Base-by-base conservation (phyloP, 2,329 filamentous ascomycete genomes). In the Sporothrix luriei region DNA sequence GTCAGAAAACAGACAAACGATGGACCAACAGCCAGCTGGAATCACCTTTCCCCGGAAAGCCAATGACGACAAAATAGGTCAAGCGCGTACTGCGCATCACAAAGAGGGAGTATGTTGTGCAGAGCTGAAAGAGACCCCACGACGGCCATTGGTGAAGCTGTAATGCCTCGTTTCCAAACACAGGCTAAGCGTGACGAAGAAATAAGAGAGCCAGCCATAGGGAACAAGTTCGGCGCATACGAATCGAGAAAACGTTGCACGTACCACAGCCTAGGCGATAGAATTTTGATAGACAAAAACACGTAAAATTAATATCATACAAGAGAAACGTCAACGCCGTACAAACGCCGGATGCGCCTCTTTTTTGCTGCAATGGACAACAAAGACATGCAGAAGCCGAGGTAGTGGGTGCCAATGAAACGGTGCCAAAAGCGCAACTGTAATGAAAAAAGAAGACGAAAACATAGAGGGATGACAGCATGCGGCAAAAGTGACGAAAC, bases 361-460 rank as follows among this genome's bases (percentile, higher is more conserved):
- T 61, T 61, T 33, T 70, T 70, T 70, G 69, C 69, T 65, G 66
- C 66, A 54, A n/a, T 69, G 52, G 33, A 57, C 52, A 64, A 59
- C 57, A 70, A 62, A 70, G 68, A 64, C 52, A 70, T 70, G 68
- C 68, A 69, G 66, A 66, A 69, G 61, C 61, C 61, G 52, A 66
- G 51, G 68, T 66, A 33, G 68, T 65, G 33, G 52, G 43, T 38
- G 29, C 24, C 54, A 49, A 21, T 10, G 16, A 59, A 55, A 59
- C n/a, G 21, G 40, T 46, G 51, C 38, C 24, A 59, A 49, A 52
- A 59, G 68, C 24, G 43, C 38, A 62, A 38, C 57, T 38, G 10
- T 38, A 48, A 57, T 21, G 29, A 43, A 21, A 52, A 38, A 66
- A 48, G 38, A 33, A 24, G 26, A 55, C 48, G 65, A 57, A 38